Evolutionary conservation across 2,329 filamentous ascomycete genomes (phyloP).

Genomic region (Chaetomiaceae sp.): DNA sequence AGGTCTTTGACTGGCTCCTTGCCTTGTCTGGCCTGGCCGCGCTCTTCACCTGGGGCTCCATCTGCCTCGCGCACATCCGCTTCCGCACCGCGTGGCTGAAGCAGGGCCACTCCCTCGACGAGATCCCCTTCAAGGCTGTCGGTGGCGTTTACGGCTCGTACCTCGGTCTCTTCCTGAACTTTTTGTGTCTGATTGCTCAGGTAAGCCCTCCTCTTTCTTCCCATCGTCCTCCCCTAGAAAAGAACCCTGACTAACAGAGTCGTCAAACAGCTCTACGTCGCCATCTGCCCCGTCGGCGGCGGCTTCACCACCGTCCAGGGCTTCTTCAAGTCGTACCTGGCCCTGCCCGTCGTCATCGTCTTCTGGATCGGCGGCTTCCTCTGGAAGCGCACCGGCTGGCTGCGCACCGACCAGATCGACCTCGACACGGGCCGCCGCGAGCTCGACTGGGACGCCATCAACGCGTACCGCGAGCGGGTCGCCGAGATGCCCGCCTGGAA

Average conservation of each 20-base stretch:
- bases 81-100: constrained; percentile 57
- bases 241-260: background rate
- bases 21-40: constrained; percentile 58
- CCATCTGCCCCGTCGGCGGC: constrained; percentile 37
- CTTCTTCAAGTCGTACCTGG: constrained; percentile 53
- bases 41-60: constrained; percentile 62
- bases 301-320: constrained; percentile 37
- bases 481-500: constrained; percentile 50
- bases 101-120: constrained; percentile 56
- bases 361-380: constrained; percentile 55
- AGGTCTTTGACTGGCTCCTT: constrained; percentile 60
- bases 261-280: constrained; percentile 41
- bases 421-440: constrained; percentile 61
- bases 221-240: background rate
- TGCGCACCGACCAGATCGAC: constrained; percentile 56
- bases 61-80: constrained; percentile 62
- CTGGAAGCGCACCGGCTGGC: constrained; percentile 62
- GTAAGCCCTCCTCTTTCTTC: constrained; percentile 28
- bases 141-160: constrained; percentile 59
- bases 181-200: constrained; percentile 49
- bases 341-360: constrained; percentile 46
- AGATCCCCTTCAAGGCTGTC: constrained; percentile 58
- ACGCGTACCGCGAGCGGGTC: constrained; percentile 47
- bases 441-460: constrained; percentile 61
- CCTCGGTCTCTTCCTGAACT: constrained; percentile 53